Evolutionary conservation across 768 basidiomycete genomes (phyloP), one percentile per base, ranked within the genome.

Genomic region (Lactifluus subvellereus): DNA sequence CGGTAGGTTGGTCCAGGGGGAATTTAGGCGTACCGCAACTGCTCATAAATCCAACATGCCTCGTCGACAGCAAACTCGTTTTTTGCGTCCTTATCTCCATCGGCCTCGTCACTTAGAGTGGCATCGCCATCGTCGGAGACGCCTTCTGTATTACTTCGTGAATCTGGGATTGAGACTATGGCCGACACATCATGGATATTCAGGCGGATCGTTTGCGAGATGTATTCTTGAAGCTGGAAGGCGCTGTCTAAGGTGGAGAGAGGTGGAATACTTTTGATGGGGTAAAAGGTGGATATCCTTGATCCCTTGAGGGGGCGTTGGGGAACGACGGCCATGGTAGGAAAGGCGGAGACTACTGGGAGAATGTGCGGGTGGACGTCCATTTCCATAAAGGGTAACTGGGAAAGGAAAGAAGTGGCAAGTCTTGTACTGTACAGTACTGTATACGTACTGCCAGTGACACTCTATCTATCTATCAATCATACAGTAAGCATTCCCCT

Each of bases 211-310:
- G 96, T 84, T 35, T 91, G 79, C 1, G 93, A 88, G 50, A 98
- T 91, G 75, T 94, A 96, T 71, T 98, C 96, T 70, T 96, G 93
- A 7, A 96, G 81, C 71, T 96, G 93, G 72, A 96, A 97, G 0
- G 94, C 91, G 73, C 91, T 94, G 76, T 95, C 89, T 35, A 96
- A 78, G 1, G 86, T 83, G 0, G 88, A 77, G 35, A 89, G 80
- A 0, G 86, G 81, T 0, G 89, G 89, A 2, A 91, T 77, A 8
- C 70, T 78, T 71, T 89, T 90, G 30, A 89, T 78, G 0, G 89
- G 88, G 69, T 91, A 91, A 70, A 92, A 92, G 0, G 88, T 82
- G 9, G 88, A 86, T 22, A 91, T 86, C 30, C 89, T 81, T 4
- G 89, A 87, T 54, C 90, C 90, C 14, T 88, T 86, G 30, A 85